Conservation (phyloP, 1,139 yeast species). For the Hanseniaspora gamundiae region DNA sequence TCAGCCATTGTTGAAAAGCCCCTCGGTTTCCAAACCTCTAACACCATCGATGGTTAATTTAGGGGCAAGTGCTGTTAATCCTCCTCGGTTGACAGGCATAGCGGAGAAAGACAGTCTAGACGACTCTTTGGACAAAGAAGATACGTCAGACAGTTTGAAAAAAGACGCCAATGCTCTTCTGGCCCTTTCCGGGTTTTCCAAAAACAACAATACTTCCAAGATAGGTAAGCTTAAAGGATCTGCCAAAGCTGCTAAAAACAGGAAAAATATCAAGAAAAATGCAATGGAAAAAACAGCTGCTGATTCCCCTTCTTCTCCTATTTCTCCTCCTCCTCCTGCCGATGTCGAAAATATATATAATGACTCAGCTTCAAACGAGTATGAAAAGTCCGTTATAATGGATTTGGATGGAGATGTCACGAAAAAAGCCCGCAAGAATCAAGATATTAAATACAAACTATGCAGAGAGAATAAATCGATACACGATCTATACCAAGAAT, state of each 20-base stretch:
- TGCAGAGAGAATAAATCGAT: conserved; percentile 22
- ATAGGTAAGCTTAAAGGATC: background rate
- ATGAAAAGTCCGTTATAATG: background rate
- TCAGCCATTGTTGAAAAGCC: background rate
- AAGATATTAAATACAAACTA: background rate
- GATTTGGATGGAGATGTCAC: background rate
- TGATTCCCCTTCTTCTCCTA: no score
- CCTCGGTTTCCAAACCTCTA: background rate
- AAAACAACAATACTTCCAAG: background rate
- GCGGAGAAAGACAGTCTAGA: background rate
- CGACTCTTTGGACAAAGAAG: background rate
- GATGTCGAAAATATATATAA: background rate
- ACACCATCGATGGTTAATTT: background rate
- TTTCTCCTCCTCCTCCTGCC: no score
- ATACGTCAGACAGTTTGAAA: background rate
- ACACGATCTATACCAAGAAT: conserved; percentile 22
- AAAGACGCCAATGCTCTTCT: background rate
- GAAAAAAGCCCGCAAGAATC: background rate
- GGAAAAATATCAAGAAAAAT: background rate
- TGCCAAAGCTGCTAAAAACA: no score
- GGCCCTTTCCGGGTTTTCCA: background rate
- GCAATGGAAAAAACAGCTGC: no score
- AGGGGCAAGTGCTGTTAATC: background rate
- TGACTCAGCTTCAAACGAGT: background rate
- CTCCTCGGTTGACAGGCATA: background rate